Evolutionary conservation across 352 stramenopile genomes (phyloP), one percentile per base, ranked within the genome.

Genomic region (Pythium phragmitis): DNA sequence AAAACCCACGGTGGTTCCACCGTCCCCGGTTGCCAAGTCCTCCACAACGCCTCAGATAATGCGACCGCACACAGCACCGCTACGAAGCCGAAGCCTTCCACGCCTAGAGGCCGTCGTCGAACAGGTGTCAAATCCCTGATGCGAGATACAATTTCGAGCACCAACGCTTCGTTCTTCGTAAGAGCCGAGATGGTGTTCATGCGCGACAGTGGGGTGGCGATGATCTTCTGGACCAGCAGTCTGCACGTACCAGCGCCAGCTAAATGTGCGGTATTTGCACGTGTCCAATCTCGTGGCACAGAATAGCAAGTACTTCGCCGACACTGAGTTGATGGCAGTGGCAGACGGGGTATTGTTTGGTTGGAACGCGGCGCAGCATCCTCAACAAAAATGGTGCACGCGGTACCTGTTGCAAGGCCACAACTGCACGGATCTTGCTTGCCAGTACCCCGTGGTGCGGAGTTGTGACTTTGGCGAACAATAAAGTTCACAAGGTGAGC

Each of bases 351-450:
- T 84, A 51, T 92, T 94, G 58, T 92, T 76, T 98, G 93, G 63
- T 76, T 89, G 7, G 89, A 98, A 21, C 95, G 85, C 78, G 98
- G 98, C 19, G 93, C 98, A 36, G 95, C 96, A 76, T 99, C 96
- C 70, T 97, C 96, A 21, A 98, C 91, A 69, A 98, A 99, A 36
- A 99, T 83, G 67, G 99, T 97, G 6, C 98, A 50, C 99, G 75
- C 30, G 97, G 96, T 68, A 98, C 99, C 9, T 84, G 57, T 21
- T 99, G 87, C 19, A 65, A 68, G 26, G 78, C 74, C 2, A 96
- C 96, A 19, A 99, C 72, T 19, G 79, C 76, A 61, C 98, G 96
- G 69, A 99, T 99, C 34, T 77, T 76, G 19, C 67, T 82, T 42
- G 97, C 96, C 45, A 99, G 76, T 21, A 79, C 69, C 13, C 95